These are phyloP conservation scores for Starmerella floris DNA, from an alignment of 805 yeast genomes.

Conservation along the genomic window DNA sequence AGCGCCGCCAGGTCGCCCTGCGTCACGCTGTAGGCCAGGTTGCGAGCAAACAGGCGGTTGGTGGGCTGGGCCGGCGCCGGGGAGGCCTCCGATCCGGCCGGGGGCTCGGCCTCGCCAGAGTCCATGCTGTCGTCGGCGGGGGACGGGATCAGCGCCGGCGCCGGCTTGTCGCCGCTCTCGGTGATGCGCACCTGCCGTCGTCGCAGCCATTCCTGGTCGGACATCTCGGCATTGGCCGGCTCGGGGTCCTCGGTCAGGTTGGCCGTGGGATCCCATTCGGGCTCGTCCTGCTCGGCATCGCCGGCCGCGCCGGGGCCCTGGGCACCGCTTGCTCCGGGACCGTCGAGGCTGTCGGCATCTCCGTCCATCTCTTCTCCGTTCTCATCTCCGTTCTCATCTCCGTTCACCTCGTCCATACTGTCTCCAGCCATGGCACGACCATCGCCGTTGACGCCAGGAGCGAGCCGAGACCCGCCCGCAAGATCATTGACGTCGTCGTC, in stretches of 20 bases:
- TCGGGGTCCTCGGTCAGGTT: slow-evolving; percentile 31
- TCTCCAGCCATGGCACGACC: slow-evolving; percentile 24
- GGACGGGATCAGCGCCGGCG: background rate
- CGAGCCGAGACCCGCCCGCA: no score
- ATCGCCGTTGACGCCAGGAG: slow-evolving; percentile 27
- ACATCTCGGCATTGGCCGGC: slow-evolving; percentile 27
- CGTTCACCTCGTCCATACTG: background rate
- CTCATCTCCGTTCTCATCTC: slow-evolving; percentile 25
- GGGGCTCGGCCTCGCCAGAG: slow-evolving; percentile 19
- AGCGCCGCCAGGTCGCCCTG: slow-evolving; percentile 63
- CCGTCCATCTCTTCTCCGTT: slow-evolving; percentile 29
- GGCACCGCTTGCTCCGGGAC: background rate
- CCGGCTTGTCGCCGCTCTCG: slow-evolving; percentile 29
- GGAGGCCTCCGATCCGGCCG: slow-evolving; percentile 37
- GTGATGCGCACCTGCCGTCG: slow-evolving; percentile 58
- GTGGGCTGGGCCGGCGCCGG: slow-evolving; percentile 54
- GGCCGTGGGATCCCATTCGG: slow-evolving; percentile 7
- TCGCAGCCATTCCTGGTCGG: slow-evolving; percentile 82
- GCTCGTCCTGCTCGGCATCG: slow-evolving; percentile 19
- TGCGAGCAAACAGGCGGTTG: slow-evolving; percentile 78
- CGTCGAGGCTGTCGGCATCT: slow-evolving; percentile 23
- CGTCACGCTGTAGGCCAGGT: slow-evolving; percentile 62
- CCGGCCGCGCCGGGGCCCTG: slow-evolving; percentile 16
- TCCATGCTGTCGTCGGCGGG: background rate
- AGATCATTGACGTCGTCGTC: slow-evolving; percentile 25